Percentiles rank a stretch among this genome's conserved stretches.
Conservation (phyloP, 345 rosid genomes). For the Euclidium syriacum region DNA sequence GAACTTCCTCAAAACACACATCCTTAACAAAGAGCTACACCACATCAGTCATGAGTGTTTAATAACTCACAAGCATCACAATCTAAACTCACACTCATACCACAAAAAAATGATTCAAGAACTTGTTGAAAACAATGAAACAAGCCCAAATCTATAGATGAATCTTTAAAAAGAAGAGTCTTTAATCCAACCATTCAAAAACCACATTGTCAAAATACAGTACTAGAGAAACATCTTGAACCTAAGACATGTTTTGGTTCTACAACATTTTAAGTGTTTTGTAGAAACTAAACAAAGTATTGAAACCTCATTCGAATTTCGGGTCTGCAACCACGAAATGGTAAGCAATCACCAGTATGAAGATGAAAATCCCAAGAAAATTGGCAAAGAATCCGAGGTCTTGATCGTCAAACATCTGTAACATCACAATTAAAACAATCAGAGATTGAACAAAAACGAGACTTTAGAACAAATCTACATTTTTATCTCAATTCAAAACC, state of each 20-base stretch:
- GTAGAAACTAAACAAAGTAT: conserved; percentile 11
- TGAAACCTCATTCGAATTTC: conserved; percentile 45
- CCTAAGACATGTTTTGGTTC: conserved; percentile 2
- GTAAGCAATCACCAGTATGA: conserved; percentile 66
- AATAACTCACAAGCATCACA: background rate
- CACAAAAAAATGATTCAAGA: too few species aligned
- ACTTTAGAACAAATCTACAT: background rate
- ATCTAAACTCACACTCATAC: background rate
- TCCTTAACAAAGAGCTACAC: background rate
- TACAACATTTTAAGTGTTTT: background rate
- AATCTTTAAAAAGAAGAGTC: too few species aligned
- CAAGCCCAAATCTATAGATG: too few species aligned
- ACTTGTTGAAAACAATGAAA: too few species aligned
- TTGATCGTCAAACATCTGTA: conserved; percentile 77
- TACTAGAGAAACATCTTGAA: background rate
- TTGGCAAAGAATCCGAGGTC: conserved; percentile 65
- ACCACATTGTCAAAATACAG: conserved; percentile 10
- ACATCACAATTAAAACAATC: conserved; percentile 3
- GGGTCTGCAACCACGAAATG: conserved; percentile 76
- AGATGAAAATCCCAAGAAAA: conserved; percentile 71
- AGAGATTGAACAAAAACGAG: background rate
- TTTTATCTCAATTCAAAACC: background rate
- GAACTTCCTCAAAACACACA: background rate
- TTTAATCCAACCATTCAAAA: background rate
- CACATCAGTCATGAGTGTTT: background rate